Conservation (phyloP, 306 rosid genomes). For the Prosopis cineraria region DNA sequence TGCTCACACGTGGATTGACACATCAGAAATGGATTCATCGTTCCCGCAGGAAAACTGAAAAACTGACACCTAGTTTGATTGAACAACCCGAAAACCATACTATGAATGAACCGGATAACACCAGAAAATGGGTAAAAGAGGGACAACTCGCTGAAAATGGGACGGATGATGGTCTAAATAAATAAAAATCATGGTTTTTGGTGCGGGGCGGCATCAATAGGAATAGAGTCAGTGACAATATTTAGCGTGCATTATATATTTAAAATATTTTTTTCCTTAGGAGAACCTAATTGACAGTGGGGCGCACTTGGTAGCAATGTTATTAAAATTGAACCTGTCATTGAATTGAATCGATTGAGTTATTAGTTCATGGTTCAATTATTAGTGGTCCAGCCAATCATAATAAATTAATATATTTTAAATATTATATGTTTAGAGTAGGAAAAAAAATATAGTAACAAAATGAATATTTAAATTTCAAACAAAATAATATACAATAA, state of each 20-base stretch:
- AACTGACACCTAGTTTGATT: neutral
- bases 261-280: neutral
- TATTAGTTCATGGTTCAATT: too few species aligned
- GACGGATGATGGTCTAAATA: neutral
- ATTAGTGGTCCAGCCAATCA: too few species aligned
- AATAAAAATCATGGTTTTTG: neutral
- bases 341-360: too few species aligned
- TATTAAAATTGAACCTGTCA: too few species aligned
- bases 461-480: too few species aligned
- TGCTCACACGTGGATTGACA: neutral
- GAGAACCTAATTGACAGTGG: neutral
- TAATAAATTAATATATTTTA: too few species aligned
- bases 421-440: too few species aligned
- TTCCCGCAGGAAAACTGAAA: neutral
- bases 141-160: neutral
- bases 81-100: too few species aligned
- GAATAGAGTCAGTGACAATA: too few species aligned
- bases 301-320: too few species aligned
- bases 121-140: neutral
- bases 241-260: neutral
- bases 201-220: neutral
- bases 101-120: neutral
- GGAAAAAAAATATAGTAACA: too few species aligned
- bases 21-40: neutral
- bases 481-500: too few species aligned